Evolutionary conservation across 2,329 filamentous ascomycete species (phyloP).

Genomic region (Ciborinia camelliae): DNA sequence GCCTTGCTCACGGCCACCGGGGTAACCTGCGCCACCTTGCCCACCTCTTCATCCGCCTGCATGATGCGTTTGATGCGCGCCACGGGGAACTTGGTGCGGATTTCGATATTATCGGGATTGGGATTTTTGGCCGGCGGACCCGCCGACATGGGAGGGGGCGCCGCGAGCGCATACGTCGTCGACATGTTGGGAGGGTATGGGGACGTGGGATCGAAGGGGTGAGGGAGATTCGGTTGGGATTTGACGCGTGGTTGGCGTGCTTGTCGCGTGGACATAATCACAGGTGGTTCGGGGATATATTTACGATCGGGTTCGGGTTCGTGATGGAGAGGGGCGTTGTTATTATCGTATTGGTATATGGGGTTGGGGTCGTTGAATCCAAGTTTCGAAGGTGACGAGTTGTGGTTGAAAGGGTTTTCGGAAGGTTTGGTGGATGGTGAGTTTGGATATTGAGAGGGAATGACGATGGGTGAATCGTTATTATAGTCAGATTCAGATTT

Average conservation of each 20-base stretch:
- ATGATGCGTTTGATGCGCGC: slow-evolving; percentile 98
- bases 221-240: neutral
- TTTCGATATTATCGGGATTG: slow-evolving; percentile 53
- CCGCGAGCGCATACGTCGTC: neutral
- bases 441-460: neutral
- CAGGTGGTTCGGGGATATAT: neutral
- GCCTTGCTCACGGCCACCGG: slow-evolving; percentile 94
- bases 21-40: slow-evolving; percentile 96
- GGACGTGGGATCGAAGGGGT: neutral
- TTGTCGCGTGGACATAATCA: slow-evolving; percentile 7
- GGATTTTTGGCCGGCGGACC: slow-evolving; percentile 46
- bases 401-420: neutral
- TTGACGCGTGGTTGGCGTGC: slow-evolving; percentile 4
- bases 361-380: slow-evolving; percentile 4
- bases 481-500: slow-evolving; percentile 20
- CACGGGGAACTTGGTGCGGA: slow-evolving; percentile 94
- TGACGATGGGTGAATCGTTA: neutral
- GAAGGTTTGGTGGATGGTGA: neutral
- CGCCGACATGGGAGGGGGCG: neutral
- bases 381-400: neutral
- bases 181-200: neutral
- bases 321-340: neutral
- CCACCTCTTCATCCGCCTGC: slow-evolving; percentile 98
- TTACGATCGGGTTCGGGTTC: neutral
- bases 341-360: slow-evolving; percentile 6